A percentile compares a stretch with the other conserved stretches of the same genome.
phyloP scores from a whole-genome alignment of 768 basidiomycete species.

The Baorangia bicolor region DNA sequence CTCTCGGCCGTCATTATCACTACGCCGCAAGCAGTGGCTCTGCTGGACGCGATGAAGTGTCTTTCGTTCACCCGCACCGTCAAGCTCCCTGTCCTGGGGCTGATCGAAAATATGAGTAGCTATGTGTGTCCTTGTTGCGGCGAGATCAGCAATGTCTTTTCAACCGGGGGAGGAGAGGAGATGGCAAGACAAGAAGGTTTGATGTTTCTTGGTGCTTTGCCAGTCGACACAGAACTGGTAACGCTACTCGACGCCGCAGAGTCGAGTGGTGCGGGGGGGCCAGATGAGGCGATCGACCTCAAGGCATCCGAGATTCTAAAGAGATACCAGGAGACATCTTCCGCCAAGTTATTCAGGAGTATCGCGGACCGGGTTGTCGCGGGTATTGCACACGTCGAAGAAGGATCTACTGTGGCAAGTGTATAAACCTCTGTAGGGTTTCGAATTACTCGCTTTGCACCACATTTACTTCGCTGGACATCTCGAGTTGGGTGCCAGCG shows the following conservation, averaged over 20 bases:
- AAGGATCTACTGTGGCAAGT: not conserved
- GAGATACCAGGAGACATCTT: slow-evolving; percentile 66
- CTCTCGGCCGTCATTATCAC: slow-evolving; percentile 90
- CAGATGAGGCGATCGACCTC: slow-evolving; percentile 24
- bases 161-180: slow-evolving; percentile 87
- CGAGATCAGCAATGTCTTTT: slow-evolving; percentile 93
- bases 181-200: slow-evolving; percentile 78
- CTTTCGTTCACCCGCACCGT: slow-evolving; percentile 92
- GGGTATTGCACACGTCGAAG: slow-evolving; percentile 22
- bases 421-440: not conserved
- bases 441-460: not conserved
- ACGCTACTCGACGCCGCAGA: slow-evolving; percentile 74
- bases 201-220: slow-evolving; percentile 81
- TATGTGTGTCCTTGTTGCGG: slow-evolving; percentile 98
- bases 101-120: slow-evolving; percentile 99
- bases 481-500: not conserved
- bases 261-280: slow-evolving; percentile 16
- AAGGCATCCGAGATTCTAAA: slow-evolving; percentile 52
- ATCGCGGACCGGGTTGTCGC: slow-evolving; percentile 51
- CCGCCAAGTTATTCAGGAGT: slow-evolving; percentile 62
- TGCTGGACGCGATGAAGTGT: slow-evolving; percentile 95
- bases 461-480: not conserved
- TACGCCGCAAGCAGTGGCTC: slow-evolving; percentile 94
- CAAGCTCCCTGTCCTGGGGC: slow-evolving; percentile 80
- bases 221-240: slow-evolving; percentile 91